Percentiles rank a stretch among this genome's conserved stretches.
phyloP scores from a whole-genome alignment of 2,329 filamentous ascomycete species.

The Tolypocladium tundrense region DNA sequence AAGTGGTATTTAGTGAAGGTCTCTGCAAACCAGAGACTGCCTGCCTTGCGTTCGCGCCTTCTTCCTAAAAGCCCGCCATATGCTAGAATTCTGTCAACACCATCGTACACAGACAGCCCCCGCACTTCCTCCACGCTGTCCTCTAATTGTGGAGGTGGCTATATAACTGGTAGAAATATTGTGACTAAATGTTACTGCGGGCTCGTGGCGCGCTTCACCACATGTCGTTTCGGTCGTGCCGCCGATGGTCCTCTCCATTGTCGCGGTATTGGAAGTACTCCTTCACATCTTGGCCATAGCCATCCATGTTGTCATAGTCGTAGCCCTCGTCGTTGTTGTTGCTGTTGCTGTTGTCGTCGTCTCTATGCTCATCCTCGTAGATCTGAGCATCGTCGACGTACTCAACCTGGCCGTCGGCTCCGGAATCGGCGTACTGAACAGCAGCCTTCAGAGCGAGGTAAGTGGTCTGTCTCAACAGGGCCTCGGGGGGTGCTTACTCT shows the following conservation, averaged over 20 bases:
- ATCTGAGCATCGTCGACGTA: conserved; percentile 43
- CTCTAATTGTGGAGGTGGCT: conserved; percentile 6
- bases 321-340: conserved; percentile 24
- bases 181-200: conserved; percentile 4
- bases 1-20: conserved; percentile 8
- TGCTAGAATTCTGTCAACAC: conserved; percentile 18
- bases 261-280: conserved; percentile 31
- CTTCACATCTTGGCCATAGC: conserved; percentile 27
- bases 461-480: conserved; percentile 1
- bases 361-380: conserved; percentile 40
- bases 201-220: conserved; percentile 24
- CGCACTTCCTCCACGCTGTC: neutral
- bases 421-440: conserved; percentile 35
- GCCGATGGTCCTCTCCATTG: conserved; percentile 19
- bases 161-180: conserved; percentile 9
- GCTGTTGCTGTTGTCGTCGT: conserved; percentile 16
- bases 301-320: conserved; percentile 27
- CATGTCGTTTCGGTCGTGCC: conserved; percentile 29
- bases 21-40: conserved; percentile 9
- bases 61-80: conserved; percentile 23
- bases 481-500: conserved; percentile 25
- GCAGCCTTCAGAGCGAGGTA: conserved; percentile 22
- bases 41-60: conserved; percentile 7
- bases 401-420: conserved; percentile 31
- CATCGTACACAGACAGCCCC: conserved; percentile 10